phyloP scores from a whole-genome alignment of 805 yeast species.

The Jamesozyma gamospora region DNA sequence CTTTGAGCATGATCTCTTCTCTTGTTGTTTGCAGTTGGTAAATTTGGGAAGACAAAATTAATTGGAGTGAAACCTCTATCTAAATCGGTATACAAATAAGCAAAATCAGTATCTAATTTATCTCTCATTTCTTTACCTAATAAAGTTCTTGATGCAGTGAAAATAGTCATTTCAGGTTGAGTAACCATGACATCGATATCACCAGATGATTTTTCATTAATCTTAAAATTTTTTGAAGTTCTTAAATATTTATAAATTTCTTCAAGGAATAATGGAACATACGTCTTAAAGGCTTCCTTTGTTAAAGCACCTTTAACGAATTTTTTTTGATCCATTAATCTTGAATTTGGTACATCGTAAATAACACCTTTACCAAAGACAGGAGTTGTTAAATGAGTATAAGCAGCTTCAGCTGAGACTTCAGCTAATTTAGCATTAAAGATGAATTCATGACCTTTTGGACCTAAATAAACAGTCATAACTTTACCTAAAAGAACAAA shows the following conservation, averaged over 20 bases:
- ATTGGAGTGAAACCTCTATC: constrained; percentile 96
- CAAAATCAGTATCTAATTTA: constrained; percentile 72
- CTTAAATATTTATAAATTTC: constrained; percentile 64
- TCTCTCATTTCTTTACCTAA: constrained; percentile 87
- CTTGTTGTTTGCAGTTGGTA: constrained; percentile 80
- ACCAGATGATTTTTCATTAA: constrained; percentile 34
- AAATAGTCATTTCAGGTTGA: constrained; percentile 92
- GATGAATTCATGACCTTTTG: constrained; percentile 95
- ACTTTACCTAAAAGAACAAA: constrained; percentile 81
- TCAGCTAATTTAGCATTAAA: constrained; percentile 82
- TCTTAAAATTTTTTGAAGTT: constrained; percentile 39
- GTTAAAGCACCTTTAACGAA: constrained; percentile 87
- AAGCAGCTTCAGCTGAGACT: constrained; percentile 94
- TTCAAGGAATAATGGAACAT: constrained; percentile 80
- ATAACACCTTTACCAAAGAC: constrained; percentile 96
- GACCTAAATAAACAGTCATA: constrained; percentile 94
- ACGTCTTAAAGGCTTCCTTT: constrained; percentile 67
- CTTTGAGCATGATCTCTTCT: constrained; percentile 83
- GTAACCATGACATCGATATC: constrained; percentile 60
- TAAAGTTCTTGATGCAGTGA: constrained; percentile 88
- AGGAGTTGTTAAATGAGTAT: constrained; percentile 95
- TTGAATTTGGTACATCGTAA: constrained; percentile 88
- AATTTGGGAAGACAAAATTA: constrained; percentile 88
- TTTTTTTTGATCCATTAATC: constrained; percentile 97
- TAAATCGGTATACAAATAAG: constrained; percentile 76